Evolutionary conservation across 1,139 yeast genomes (phyloP).

Genomic region (Pichia sp.): DNA sequence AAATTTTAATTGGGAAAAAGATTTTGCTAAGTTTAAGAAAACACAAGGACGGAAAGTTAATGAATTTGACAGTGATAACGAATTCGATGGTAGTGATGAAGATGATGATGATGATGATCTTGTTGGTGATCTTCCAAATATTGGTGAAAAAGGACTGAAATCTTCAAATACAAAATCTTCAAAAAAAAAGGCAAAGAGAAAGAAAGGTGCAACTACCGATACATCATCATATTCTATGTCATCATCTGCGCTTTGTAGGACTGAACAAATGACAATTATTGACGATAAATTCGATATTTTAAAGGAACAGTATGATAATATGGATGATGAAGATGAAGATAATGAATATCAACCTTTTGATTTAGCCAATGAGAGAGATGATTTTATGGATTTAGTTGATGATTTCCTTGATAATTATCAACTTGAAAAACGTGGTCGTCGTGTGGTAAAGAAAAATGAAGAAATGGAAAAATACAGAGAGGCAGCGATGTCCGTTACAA

Average conservation of each 20-base stretch:
- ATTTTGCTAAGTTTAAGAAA: constrained; percentile 66
- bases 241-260: constrained; percentile 83
- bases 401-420: constrained; percentile 90
- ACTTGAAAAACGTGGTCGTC: constrained; percentile 76
- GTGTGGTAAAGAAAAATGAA: constrained; percentile 60
- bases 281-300: constrained; percentile 87
- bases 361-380: constrained; percentile 68
- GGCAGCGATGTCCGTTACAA: constrained; percentile 67
- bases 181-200: constrained; percentile 57
- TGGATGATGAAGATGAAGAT: constrained; percentile 40
- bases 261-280: constrained; percentile 78
- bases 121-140: constrained; percentile 54
- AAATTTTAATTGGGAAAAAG: constrained; percentile 77
- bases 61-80: constrained; percentile 69
- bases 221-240: constrained; percentile 91
- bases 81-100: constrained; percentile 40
- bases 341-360: constrained; percentile 56
- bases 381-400: constrained; percentile 78
- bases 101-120: constrained; percentile 40
- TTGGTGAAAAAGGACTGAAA: constrained; percentile 18
- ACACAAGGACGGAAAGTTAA: constrained; percentile 36
- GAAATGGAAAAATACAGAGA: constrained; percentile 47
- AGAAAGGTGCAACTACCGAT: constrained; percentile 86
- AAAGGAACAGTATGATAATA: constrained; percentile 58
- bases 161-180: constrained; percentile 20